phyloP scores from a whole-genome alignment of 108 stramenopile species.

The Hondaea fermentalgiana region DNA sequence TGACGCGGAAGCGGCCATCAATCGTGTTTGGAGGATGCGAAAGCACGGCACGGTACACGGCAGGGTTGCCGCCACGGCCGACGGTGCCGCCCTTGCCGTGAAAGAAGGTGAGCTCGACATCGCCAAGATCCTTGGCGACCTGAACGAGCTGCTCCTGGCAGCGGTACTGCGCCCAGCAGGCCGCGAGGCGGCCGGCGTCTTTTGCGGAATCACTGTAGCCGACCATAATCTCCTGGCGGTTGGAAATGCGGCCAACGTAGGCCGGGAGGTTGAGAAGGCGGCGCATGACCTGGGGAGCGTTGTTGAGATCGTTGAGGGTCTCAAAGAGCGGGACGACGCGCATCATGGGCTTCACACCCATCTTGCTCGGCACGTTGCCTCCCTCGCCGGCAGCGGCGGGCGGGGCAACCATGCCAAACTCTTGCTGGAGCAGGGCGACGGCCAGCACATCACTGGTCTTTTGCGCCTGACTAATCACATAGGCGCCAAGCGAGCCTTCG shows the following conservation, averaged over 20 bases:
- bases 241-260: slow-evolving; percentile 69
- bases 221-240: slow-evolving; percentile 94
- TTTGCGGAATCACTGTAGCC: slow-evolving; percentile 93
- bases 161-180: slow-evolving; percentile 87
- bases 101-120: slow-evolving; percentile 84
- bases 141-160: slow-evolving; percentile 76
- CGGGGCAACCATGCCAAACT: slow-evolving; percentile 68
- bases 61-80: slow-evolving; percentile 88
- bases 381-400: slow-evolving; percentile 37
- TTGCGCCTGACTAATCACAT: slow-evolving; percentile 85
- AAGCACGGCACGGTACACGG: slow-evolving; percentile 69
- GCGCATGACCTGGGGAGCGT: slow-evolving; percentile 58
- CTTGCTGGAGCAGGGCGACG: slow-evolving; percentile 87
- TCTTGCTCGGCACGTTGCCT: not conserved
- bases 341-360: slow-evolving; percentile 53
- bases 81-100: slow-evolving; percentile 97
- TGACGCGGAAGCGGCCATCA: slow-evolving; percentile 93
- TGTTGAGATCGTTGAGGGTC: slow-evolving; percentile 78
- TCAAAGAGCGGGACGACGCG: slow-evolving; percentile 94
- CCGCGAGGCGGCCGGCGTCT: slow-evolving; percentile 89
- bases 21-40: slow-evolving; percentile 88
- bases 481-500: slow-evolving; percentile 76
- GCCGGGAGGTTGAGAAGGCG: slow-evolving; percentile 61
- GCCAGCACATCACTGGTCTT: slow-evolving; percentile 86
- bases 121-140: slow-evolving; percentile 57